phyloP scores from a whole-genome alignment of 2,329 filamentous ascomycete species.

The Ceratocystis variospora region DNA sequence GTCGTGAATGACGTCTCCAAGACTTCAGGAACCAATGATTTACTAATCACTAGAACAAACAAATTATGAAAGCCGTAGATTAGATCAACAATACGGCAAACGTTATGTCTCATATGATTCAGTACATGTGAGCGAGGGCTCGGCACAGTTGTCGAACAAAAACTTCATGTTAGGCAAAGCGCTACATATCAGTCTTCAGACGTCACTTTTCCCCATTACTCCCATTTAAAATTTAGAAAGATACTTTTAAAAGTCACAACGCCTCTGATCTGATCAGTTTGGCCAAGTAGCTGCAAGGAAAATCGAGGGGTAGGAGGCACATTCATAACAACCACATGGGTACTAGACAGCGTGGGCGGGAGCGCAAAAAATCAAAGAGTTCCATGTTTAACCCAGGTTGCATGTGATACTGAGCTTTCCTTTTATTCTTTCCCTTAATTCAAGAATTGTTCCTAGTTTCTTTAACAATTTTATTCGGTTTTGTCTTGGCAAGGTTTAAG shows the following conservation, averaged over 20 bases:
- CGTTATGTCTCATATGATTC: too few species aligned
- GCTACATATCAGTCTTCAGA: background rate
- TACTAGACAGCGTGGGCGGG: background rate
- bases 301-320: slow-evolving; percentile 7
- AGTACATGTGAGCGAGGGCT: too few species aligned
- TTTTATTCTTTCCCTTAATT: slow-evolving; percentile 11
- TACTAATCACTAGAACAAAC: too few species aligned
- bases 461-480: slow-evolving; percentile 24
- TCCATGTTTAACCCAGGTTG: slow-evolving; percentile 18
- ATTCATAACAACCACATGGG: slow-evolving; percentile 6
- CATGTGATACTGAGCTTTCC: slow-evolving; percentile 13
- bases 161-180: background rate
- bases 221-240: background rate
- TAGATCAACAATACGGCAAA: too few species aligned
- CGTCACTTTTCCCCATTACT: background rate
- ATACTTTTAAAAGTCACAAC: slow-evolving; percentile 10
- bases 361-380: slow-evolving; percentile 17
- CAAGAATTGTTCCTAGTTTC: slow-evolving; percentile 24
- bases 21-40: too few species aligned
- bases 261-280: slow-evolving; percentile 10
- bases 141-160: background rate
- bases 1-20: too few species aligned
- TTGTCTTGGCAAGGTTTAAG: slow-evolving; percentile 32
- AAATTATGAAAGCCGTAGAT: too few species aligned
- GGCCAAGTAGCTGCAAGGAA: slow-evolving; percentile 6